Base-by-base conservation (phyloP, 805 yeast species). In the Ogataea methanolica region DNA sequence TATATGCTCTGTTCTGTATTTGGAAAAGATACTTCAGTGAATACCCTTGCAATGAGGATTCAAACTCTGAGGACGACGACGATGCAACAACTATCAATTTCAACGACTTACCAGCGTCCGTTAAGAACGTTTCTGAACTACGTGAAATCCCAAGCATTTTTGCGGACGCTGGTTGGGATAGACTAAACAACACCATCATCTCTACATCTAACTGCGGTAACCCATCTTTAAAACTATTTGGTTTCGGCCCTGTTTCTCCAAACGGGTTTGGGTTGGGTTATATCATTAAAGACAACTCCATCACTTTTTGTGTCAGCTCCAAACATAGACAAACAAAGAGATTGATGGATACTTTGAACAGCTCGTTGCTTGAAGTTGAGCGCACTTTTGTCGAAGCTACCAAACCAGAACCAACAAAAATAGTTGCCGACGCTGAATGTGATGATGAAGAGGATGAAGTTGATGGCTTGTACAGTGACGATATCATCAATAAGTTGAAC, bases 221-320 rank as follows among this genome's bases (percentile, higher is more conserved):
- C 63, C 96, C 96, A 6, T 85, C 96, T 1, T 72, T 90, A 48
- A 82, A 85, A 52, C 73, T 85, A 43, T 90, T 90, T 70, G 97
- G 97, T 0, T 90, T 90, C 60, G 95, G 96, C 4, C 97, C 97
- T 3, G 91, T 89, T 1, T 75, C 85, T 14, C 85, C 89, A 42
- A 91, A 88, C 60, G 97, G 97, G 3, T 89, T 85, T 65, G 97
- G 97, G n/a, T 77, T 90, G 35, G 96, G 96, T 5, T 90, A 90
- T 63, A 88, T 90, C 55, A 85, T 90, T 56, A 89, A 91, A 64
- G 79, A 74, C 39, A 87, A 88, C 59, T 81, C 88, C 19, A 79
- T 90, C 26, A 79, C 90, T 1, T 77, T 90, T 9, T 88, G 96
- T 43, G 85, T 87, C 4, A 82, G 94, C 26, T 88, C 96, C 14